Conservation (phyloP, 2,329 filamentous ascomycete genomes). For the Nemania bipapillata region DNA sequence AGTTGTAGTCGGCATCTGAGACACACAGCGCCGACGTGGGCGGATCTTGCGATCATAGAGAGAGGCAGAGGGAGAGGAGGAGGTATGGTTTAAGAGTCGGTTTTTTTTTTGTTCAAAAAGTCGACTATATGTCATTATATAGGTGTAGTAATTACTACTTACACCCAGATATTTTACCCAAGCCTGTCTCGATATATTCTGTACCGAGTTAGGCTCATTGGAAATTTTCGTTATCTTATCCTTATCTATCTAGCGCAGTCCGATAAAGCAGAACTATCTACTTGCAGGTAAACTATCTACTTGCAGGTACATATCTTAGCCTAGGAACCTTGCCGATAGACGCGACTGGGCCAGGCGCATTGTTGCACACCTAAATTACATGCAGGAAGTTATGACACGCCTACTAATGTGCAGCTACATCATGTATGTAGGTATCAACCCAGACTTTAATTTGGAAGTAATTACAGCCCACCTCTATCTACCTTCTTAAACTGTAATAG, state of each 20-base stretch:
- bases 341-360: no score
- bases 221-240: constrained; percentile 2
- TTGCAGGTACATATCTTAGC: no score
- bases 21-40: constrained; percentile 53
- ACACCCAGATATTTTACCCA: not conserved
- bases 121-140: not conserved
- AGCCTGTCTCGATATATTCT: not conserved
- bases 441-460: not conserved
- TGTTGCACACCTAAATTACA: no score
- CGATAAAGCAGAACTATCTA: no score
- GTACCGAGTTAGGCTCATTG: not conserved
- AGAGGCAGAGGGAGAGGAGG: no score
- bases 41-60: constrained; percentile 53
- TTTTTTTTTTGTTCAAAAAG: not conserved
- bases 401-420: no score
- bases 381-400: no score
- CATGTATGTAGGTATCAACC: not conserved
- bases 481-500: no score
- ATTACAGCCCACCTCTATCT: not conserved
- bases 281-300: no score
- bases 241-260: not conserved
- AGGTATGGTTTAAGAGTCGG: constrained; percentile 33
- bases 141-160: no score
- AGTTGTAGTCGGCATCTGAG: constrained; percentile 55
- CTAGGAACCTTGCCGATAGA: no score